A percentile compares a stretch with the other conserved stretches of the same genome.
phyloP scores from a whole-genome alignment of 352 stramenopile genomes.

The Phytophthora podocarpi region DNA sequence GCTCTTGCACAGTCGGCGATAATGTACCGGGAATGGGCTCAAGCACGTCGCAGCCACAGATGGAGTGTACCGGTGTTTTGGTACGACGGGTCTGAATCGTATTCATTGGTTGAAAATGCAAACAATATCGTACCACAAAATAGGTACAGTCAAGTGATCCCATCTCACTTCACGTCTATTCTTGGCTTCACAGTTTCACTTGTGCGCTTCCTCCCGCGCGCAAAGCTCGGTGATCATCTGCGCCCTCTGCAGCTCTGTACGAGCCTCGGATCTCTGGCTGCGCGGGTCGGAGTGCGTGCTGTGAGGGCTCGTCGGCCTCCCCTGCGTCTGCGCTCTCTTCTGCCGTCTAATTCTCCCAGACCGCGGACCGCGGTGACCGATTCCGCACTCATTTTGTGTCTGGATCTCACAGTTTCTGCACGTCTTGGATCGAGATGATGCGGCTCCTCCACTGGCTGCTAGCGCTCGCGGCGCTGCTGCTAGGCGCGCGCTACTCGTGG shows the following conservation, averaged over 20 bases:
- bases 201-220: not conserved
- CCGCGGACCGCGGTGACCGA: not conserved
- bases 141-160: conserved; percentile 18
- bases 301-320: not conserved
- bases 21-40: not conserved
- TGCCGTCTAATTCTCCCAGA: not conserved
- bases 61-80: not conserved
- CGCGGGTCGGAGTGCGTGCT: conserved; percentile 19
- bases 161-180: conserved; percentile 9
- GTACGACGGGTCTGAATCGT: no score
- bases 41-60: conserved; percentile 24
- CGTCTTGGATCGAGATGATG: conserved; percentile 18
- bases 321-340: conserved; percentile 2
- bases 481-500: conserved; percentile 32
- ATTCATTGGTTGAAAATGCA: no score
- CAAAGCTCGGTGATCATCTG: conserved; percentile 11
- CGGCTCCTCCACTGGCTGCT: conserved; percentile 21
- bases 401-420: conserved; percentile 5
- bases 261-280: conserved; percentile 20
- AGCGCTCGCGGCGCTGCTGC: conserved; percentile 28
- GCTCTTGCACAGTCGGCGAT: not conserved
- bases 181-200: conserved; percentile 26
- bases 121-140: no score
- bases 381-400: conserved; percentile 15
- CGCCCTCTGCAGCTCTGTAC: no score